Evolutionary conservation across 805 yeast species (phyloP), one percentile per base, ranked within the genome.

Genomic region (Blastobotrys attinorum): DNA sequence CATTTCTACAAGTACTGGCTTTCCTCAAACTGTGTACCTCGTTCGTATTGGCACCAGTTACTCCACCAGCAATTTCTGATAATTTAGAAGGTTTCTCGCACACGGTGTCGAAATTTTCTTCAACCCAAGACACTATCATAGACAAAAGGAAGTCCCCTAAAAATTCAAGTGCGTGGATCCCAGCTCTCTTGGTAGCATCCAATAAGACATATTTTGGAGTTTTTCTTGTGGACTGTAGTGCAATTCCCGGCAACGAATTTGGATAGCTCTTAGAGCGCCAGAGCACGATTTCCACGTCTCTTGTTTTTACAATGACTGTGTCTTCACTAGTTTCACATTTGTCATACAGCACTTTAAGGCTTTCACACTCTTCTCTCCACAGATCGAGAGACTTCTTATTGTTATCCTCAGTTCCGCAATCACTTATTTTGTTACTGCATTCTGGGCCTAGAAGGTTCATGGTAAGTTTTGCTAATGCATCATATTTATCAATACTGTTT

Each of bases 361-460:
- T 78, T 46, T 81, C 87, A 13, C 80, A 56, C 56, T 89, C 97
- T 56, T 83, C 83, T 0, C 65, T 59, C 96, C 96, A 89, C 10
- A 74, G 55, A 3, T 68, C 75, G 21, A 29, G 4, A 7, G 37
- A 29, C 13, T 32, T 22, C 13, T 22, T 6, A 18, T 29, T 20
- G 16, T 17, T 15, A 18, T 60, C 54, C 1, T 67, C 70, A 1
- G 46, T 47, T 3, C 47, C 57, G n/a, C n/a, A n/a, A n/a, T n/a
- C n/a, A n/a, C n/a, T n/a, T n/a, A n/a, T n/a, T n/a, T n/a, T n/a
- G n/a, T n/a, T n/a, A n/a, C n/a, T n/a, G 3, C 37, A 40, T 3
- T 47, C 46, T 13, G 47, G 49, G 8, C 53, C 53, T 2, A 57
- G 47, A 27, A 65, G 54, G 13, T 45, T 34, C 15, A 46, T 50